Base-by-base conservation (phyloP, 1,284 basidiomycete species). In the Blastosporella zonata region DNA sequence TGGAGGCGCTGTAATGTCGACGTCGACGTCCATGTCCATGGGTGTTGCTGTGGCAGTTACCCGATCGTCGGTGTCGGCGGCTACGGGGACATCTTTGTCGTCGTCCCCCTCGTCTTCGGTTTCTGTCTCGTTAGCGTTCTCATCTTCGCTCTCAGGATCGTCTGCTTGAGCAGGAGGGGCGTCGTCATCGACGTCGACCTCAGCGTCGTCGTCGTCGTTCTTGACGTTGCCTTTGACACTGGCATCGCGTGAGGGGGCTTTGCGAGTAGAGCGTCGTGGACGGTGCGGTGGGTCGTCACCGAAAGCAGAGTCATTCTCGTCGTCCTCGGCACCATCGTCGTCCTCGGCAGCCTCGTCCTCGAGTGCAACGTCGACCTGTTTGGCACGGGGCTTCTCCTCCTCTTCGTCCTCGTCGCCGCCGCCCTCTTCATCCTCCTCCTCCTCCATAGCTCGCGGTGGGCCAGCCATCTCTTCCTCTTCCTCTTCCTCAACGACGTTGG, bases 361-460 rank as follows among this genome's bases (percentile, higher is more conserved):
- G 27, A 55, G 55, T 7, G 44, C 39, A 22, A 23, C n/a, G 41
- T 29, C 40, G 22, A 34, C 43, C 18, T 18, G 31, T 22, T 50
- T 45, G 20, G 43, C 22, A 15, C 18, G 40, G 17, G 43, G 47
- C 40, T 52, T 47, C 25, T 49, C 52, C 4, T 49, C 56, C 36
- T 51, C 49, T n/a, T 58, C 55, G 27, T 54, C 45, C 10, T 57
- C 57, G 28, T 54, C 56, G 23, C 53, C 51, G 2, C 36, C 28
- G 10, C 56, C 60, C 3, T 61, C 60, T 15, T 62, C 59, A 18
- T 64, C 66, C 54, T 84, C 84, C 49, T 87, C 75, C 61, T 81
- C 78, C 47, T 80, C 76, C 81, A 85, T 76, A 49, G 77, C 74
- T 52, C 71, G 69, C 5, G 80, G 79, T 6, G 75, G 78, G 4